A percentile compares a stretch with the other conserved stretches of the same genome.
Evolutionary conservation across 345 rosid species (phyloP).

Genomic region (Streptanthus diversifolius): DNA sequence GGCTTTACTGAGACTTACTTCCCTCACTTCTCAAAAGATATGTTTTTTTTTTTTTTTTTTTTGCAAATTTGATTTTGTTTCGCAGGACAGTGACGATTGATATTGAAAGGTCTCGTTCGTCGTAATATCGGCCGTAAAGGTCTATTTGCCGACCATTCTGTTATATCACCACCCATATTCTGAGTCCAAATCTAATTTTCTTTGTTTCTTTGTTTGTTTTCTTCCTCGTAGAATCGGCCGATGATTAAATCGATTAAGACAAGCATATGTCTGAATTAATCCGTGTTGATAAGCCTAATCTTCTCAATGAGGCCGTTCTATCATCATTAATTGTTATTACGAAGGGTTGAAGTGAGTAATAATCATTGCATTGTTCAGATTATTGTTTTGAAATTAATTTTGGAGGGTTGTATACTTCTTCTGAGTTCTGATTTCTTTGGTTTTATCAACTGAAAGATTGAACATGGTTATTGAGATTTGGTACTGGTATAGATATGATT

Average conservation of each 20-base stretch:
- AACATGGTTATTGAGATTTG: no score
- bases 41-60: neutral
- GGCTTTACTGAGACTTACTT: constrained; percentile 25
- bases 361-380: neutral
- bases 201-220: neutral
- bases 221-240: constrained; percentile 59
- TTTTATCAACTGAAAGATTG: no score
- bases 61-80: neutral
- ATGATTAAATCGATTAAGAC: constrained; percentile 63
- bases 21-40: neutral
- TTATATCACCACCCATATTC: constrained; percentile 15
- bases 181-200: neutral
- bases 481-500: no score
- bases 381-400: no score
- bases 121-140: neutral
- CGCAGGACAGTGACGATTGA: neutral
- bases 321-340: no score
- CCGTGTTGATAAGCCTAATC: constrained; percentile 65
- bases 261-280: constrained; percentile 80
- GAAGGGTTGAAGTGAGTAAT: neutral
- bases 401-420: no score
- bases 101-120: constrained; percentile 21
- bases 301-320: constrained; percentile 71
- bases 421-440: no score
- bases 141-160: constrained; percentile 4